Evolutionary conservation across 164 flowering plant genomes (phyloP).

Genomic region (Malania oleifera): DNA sequence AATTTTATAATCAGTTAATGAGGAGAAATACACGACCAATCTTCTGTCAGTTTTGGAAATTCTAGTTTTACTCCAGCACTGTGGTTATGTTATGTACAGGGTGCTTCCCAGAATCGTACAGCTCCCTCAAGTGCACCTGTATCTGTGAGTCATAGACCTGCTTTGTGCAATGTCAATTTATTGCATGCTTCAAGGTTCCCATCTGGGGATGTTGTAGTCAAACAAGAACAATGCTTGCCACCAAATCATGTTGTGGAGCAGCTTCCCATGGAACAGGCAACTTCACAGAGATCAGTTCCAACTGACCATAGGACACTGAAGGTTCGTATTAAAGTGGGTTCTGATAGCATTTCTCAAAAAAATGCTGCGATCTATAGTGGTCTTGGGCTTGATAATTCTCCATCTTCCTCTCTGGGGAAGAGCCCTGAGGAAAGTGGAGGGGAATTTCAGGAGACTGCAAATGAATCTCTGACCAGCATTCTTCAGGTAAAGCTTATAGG

Average conservation of each 20-base stretch:
- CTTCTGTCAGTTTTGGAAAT: slow-evolving; percentile 5
- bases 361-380: slow-evolving; percentile 50
- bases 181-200: slow-evolving; percentile 19
- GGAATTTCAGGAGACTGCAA: slow-evolving; percentile 23
- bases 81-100: slow-evolving; percentile 35
- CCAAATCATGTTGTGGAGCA: slow-evolving; percentile 19
- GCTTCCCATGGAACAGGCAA: slow-evolving; percentile 13
- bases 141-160: slow-evolving; percentile 22
- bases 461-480: slow-evolving; percentile 55
- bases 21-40: slow-evolving; percentile 1
- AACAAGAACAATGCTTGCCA: slow-evolving; percentile 23
- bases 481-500: slow-evolving; percentile 44
- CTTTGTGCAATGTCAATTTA: slow-evolving; percentile 15
- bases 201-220: slow-evolving; percentile 21
- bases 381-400: slow-evolving; percentile 74
- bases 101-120: slow-evolving; percentile 26
- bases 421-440: slow-evolving; percentile 47
- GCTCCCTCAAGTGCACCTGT: slow-evolving; percentile 25
- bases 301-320: slow-evolving; percentile 25
- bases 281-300: slow-evolving; percentile 15
- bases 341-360: slow-evolving; percentile 20
- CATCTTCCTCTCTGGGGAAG: slow-evolving; percentile 53
- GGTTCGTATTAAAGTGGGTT: slow-evolving; percentile 43
- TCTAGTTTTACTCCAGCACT: slow-evolving; percentile 16
- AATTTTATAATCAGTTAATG: neutral